phyloP scores from a whole-genome alignment of 176 grass and related monocot genomes.

The Pontederia crassipes region DNA sequence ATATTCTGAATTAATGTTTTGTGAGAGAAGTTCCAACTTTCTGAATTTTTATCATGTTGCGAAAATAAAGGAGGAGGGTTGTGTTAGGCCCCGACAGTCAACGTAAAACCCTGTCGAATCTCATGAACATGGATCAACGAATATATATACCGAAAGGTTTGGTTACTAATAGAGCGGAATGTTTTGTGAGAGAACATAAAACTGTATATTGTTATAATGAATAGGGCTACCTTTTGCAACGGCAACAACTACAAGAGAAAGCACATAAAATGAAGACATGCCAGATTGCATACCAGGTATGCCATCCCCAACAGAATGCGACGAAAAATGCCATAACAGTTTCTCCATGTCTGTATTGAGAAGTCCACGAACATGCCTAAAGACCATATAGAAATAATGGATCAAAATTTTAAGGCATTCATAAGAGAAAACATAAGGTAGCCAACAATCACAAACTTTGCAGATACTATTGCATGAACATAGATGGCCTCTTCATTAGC shows the following conservation, averaged over 20 bases:
- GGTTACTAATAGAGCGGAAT: too few relatives aligned
- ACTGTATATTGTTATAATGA: too few relatives aligned
- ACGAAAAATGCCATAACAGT: constrained; percentile 56
- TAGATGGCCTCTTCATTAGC: constrained; percentile 95
- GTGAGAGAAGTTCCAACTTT: too few relatives aligned
- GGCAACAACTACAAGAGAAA: background rate
- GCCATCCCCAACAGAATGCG: constrained; percentile 57
- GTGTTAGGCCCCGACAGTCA: too few relatives aligned
- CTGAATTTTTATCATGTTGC: too few relatives aligned
- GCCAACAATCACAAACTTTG: constrained; percentile 43
- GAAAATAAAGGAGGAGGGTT: too few relatives aligned
- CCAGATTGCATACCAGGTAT: constrained; percentile 57
- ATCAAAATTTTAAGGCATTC: constrained; percentile 2
- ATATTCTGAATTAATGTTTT: too few relatives aligned
- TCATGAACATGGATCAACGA: too few relatives aligned
- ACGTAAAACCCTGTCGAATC: too few relatives aligned
- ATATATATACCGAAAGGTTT: too few relatives aligned
- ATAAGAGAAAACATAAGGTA: constrained; percentile 9
- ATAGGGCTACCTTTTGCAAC: too few relatives aligned
- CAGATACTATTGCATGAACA: constrained; percentile 82
- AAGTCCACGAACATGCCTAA: constrained; percentile 77
- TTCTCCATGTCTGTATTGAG: constrained; percentile 89
- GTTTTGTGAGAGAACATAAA: too few relatives aligned
- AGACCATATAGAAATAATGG: constrained; percentile 21
- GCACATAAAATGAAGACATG: background rate